Percentiles rank a stretch among this genome's conserved stretches.
Conservation (phyloP, 805 yeast genomes). For the Jamesozyma hellenica region DNA sequence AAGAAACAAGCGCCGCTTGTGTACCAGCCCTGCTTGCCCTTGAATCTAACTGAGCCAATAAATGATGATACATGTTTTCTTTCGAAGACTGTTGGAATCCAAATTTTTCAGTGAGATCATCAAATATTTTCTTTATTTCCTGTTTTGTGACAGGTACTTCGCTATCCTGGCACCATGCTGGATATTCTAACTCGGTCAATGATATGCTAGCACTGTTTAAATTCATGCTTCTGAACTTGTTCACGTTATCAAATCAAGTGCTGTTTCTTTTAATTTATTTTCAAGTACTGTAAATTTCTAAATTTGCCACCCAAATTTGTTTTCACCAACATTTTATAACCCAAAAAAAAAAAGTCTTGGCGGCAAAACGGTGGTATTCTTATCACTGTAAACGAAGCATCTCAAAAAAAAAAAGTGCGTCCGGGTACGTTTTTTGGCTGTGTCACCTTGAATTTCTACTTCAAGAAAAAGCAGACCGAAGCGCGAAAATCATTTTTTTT, state of each 20-base stretch:
- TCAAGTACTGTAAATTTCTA: background rate
- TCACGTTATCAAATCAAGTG: background rate
- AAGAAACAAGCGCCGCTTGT: slow-evolving; percentile 53
- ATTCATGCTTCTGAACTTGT: background rate
- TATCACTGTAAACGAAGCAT: background rate
- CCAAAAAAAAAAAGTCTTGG: too few relatives aligned
- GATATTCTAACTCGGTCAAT: slow-evolving; percentile 22
- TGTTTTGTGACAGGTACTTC: slow-evolving; percentile 65
- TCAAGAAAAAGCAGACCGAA: background rate
- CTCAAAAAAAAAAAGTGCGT: background rate
- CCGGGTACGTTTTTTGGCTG: too few relatives aligned
- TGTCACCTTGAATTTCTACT: background rate
- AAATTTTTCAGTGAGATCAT: slow-evolving; percentile 48
- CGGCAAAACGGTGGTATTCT: background rate
- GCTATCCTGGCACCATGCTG: slow-evolving; percentile 32
- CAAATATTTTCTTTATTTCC: slow-evolving; percentile 54
- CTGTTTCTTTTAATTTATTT: background rate
- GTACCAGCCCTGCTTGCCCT: slow-evolving; percentile 75
- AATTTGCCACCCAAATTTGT: slow-evolving; percentile 1
- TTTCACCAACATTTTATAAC: too few relatives aligned
- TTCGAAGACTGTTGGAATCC: slow-evolving; percentile 80
- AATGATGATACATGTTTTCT: slow-evolving; percentile 70
- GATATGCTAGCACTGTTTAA: slow-evolving; percentile 8
- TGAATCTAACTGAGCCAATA: slow-evolving; percentile 76
- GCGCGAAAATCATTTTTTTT: too few relatives aligned